These are phyloP conservation scores for Prunus mongolica DNA, from an alignment of 306 rosid genomes.

Conservation along the genomic window DNA sequence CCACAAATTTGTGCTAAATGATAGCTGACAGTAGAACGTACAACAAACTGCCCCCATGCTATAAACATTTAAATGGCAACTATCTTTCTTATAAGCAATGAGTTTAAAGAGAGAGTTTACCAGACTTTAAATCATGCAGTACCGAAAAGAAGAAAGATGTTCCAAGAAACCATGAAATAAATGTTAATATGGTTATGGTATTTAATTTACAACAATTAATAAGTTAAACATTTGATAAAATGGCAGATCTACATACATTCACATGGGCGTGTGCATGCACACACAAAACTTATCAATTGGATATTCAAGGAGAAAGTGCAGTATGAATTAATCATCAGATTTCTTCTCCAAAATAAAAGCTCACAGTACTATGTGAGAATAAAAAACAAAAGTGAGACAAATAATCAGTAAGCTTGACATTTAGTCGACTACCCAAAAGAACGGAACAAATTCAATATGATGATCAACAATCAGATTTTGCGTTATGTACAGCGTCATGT, in stretches of 20 bases:
- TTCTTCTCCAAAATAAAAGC: background rate
- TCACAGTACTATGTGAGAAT: background rate
- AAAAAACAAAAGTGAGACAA: background rate
- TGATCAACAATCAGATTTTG: background rate
- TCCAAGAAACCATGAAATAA: slow-evolving; percentile 4
- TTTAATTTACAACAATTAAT: background rate
- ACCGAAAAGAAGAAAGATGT: slow-evolving; percentile 7
- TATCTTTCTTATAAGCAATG: background rate
- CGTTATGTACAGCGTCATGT: background rate
- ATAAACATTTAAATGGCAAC: background rate
- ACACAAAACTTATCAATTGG: background rate
- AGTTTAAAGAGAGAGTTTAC: background rate
- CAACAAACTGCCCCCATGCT: background rate
- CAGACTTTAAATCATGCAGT: slow-evolving; percentile 4
- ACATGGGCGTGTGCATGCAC: background rate
- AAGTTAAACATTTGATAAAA: background rate
- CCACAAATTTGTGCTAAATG: background rate
- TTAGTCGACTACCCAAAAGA: background rate
- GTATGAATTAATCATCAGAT: background rate
- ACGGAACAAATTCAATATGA: background rate
- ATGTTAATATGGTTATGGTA: background rate
- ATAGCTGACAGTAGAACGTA: background rate
- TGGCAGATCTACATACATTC: background rate
- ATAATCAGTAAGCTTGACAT: background rate
- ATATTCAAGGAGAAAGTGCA: background rate